Evolutionary conservation across 768 basidiomycete genomes (phyloP).

Genomic region (Suillus hirtellus): DNA sequence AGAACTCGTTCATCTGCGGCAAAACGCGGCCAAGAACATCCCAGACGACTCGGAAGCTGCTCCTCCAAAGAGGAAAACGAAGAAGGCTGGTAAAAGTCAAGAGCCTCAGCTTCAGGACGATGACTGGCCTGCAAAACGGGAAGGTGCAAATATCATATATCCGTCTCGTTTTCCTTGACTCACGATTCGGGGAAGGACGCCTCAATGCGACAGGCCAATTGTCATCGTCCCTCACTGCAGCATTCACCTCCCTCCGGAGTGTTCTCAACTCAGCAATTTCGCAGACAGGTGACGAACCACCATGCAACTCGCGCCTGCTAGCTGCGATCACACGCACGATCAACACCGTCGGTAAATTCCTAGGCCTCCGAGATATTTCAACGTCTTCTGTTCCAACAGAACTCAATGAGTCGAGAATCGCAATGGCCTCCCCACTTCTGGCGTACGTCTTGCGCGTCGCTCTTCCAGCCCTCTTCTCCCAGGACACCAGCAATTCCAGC

Average conservation of each 20-base stretch:
- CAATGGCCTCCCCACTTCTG: conserved; percentile 26
- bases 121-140: conserved; percentile 25
- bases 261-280: conserved; percentile 13
- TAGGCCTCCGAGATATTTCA: neutral
- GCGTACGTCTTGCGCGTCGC: conserved; percentile 22
- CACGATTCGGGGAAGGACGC: conserved; percentile 19
- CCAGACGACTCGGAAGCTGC: conserved; percentile 17
- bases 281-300: neutral
- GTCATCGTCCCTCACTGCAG: conserved; percentile 24
- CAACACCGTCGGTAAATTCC: neutral
- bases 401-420: conserved; percentile 20
- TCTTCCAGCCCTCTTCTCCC: conserved; percentile 22
- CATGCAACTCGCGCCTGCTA: conserved; percentile 17
- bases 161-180: neutral
- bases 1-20: conserved; percentile 25
- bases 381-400: conserved; percentile 10
- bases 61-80: conserved; percentile 29
- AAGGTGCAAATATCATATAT: conserved; percentile 14
- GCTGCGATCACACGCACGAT: conserved; percentile 21
- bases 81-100: conserved; percentile 23
- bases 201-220: conserved; percentile 24
- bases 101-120: conserved; percentile 8
- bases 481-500: conserved; percentile 1
- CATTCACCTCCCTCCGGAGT: conserved; percentile 24
- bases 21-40: conserved; percentile 17